Evolutionary conservation across 805 yeast species (phyloP), one percentile per base, ranked within the genome.

Genomic region (Kodamaea lidongshanica): DNA sequence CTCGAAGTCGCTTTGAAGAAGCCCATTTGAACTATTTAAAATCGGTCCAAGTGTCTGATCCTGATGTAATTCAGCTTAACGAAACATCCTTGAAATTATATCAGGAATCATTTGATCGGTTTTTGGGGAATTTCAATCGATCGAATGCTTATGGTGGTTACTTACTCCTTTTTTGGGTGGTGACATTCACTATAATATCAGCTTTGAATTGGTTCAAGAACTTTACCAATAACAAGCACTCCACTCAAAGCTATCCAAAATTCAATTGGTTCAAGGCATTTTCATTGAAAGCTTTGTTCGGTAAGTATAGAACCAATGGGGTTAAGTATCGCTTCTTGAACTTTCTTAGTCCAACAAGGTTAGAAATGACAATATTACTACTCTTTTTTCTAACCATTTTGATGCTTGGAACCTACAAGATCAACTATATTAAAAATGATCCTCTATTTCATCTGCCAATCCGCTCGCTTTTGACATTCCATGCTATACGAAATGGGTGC

Each of bases 251-350:
- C n/a, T n/a, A n/a, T n/a, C n/a, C n/a, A n/a, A n/a, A n/a, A n/a
- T n/a, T n/a, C n/a, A n/a, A n/a, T n/a, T n/a, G n/a, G n/a, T n/a
- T n/a, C n/a, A n/a, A n/a, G n/a, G n/a, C n/a, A n/a, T n/a, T n/a
- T n/a, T n/a, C n/a, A n/a, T 38, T 63, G 3, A 73, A 75, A n/a
- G 66, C 74, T 0, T 40, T 56, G 1, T 29, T 26, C 8, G 56
- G 57, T 0, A 44, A 33, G 25, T 28, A 40, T 7, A 58, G 54
- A 29, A 54, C 67, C 16, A 33, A 42, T 11, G 60, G 52, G 30
- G 35, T 40, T 17, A 41, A 41, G 11, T 42, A 52, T 12, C 33
- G 40, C 7, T 21, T 52, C 3, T 32, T 60, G 1, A 56, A 54
- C 35, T 43, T 51, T 45, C 44, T 64, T 27, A 58, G 27, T 21